Evolutionary conservation across 257 asterid species (phyloP), one percentile per base, ranked within the genome.

Genomic region (Echites panduratus): DNA sequence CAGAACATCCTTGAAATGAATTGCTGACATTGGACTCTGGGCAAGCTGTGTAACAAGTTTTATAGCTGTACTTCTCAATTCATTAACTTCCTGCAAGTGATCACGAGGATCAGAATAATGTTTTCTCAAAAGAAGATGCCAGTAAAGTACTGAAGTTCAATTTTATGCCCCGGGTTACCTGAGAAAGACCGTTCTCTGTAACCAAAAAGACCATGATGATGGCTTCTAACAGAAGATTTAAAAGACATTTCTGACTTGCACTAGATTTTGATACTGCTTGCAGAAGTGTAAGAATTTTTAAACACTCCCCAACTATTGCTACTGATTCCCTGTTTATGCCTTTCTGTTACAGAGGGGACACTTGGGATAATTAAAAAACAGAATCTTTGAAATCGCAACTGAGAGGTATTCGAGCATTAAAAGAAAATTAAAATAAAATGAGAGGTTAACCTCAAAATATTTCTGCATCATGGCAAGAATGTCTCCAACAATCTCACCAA

Each of bases 21-120:
- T 84, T 76, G 98, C 89, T 75, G 97, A 85, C 72, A 77, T 77
- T 68, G 96, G 90, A 85, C 82, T 77, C 85, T 90, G 99, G 75
- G 96, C 99, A 75, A 95, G 96, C 83, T 95, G 99, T 12, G 98
- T 84, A 83, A 95, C 98, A 45, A 95, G 83, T 81, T 78, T 84
- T 65, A 90, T 76, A 66, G 96, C 84, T 65, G 85, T 71, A 77
- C 79, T 84, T 79, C 80, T 86, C 73, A 92, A 78, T 44, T 83
- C 97, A 75, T 74, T 85, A 70, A 85, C 79, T 77, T 89, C 98
- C 98, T 95, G 85, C 71, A 80, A 68, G 76, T 67, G 79, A 75
- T 70, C 65, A 67, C 66, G 45, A 77, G 66, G 66, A 45, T 85
- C 75, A 75, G 77, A 70, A 70, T 62, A 13, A 47, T 54, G 64